phyloP scores from a whole-genome alignment of 2,329 filamentous ascomycete species.

The Parastagonospora avenae region DNA sequence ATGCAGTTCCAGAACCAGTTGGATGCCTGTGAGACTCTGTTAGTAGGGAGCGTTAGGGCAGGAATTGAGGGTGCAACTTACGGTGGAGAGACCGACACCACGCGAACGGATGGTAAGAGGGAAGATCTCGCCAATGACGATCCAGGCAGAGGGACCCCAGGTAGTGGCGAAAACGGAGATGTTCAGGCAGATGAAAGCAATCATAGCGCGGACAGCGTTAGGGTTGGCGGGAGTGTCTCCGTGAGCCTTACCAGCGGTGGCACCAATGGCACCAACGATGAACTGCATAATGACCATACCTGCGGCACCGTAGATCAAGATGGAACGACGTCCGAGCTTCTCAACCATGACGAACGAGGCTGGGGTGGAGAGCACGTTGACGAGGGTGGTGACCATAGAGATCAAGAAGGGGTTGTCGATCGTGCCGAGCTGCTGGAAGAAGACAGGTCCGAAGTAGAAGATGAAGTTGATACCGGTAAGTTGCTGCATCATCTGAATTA shows the following conservation, averaged over 20 bases:
- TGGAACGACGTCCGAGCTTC: constrained; percentile 74
- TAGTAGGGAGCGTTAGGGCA: not conserved
- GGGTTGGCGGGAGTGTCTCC: constrained; percentile 33
- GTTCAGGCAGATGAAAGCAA: constrained; percentile 90
- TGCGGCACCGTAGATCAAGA: constrained; percentile 76
- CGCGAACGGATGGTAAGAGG: constrained; percentile 87
- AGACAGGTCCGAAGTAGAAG: constrained; percentile 47
- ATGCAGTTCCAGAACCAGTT: constrained; percentile 86
- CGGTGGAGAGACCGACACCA: constrained; percentile 84
- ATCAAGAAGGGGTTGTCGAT: constrained; percentile 65
- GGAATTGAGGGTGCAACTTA: not conserved
- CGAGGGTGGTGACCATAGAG: constrained; percentile 74
- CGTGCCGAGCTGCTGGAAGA: constrained; percentile 47
- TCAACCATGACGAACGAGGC: constrained; percentile 80
- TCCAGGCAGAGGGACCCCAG: constrained; percentile 77
- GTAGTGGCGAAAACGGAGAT: constrained; percentile 90
- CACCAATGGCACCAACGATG: constrained; percentile 73
- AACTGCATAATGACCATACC: constrained; percentile 89
- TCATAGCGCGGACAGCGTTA: constrained; percentile 56
- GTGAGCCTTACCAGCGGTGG: constrained; percentile 47
- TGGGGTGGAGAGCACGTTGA: constrained; percentile 78
- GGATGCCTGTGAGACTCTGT: constrained; percentile 50
- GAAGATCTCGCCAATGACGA: constrained; percentile 88
- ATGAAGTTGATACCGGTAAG: constrained; percentile 60
- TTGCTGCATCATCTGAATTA: constrained; percentile 62